Conservation (phyloP, 805 yeast species). For the Wickerhamiella occidentalis region DNA sequence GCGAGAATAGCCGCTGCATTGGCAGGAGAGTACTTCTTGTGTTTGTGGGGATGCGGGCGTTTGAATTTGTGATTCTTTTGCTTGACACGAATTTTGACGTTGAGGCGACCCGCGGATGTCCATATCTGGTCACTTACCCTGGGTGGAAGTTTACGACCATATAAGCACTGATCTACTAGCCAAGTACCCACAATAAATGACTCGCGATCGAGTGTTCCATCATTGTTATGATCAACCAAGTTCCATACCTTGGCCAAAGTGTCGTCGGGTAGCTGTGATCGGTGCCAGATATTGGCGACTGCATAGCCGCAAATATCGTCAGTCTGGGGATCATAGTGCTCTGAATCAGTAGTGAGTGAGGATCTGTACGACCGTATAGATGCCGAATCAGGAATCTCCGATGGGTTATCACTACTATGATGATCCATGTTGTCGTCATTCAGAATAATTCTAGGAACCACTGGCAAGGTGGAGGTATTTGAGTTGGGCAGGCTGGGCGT, state of each 20-base stretch:
- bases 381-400: not conserved
- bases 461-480: conserved; percentile 7
- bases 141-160: conserved; percentile 81
- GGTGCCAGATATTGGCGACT: conserved; percentile 66
- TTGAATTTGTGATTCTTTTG: conserved; percentile 14
- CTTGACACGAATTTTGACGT: conserved; percentile 29
- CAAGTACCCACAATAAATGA: conserved; percentile 96
- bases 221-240: conserved; percentile 41
- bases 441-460: conserved; percentile 6
- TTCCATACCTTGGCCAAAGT: conserved; percentile 54
- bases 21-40: not conserved
- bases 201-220: conserved; percentile 64
- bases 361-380: conserved; percentile 4
- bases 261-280: conserved; percentile 60
- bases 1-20: conserved; percentile 9
- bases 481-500: conserved; percentile 3
- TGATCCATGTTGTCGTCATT: not conserved
- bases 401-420: not conserved
- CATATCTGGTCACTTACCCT: conserved; percentile 57
- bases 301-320: conserved; percentile 44
- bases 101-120: conserved; percentile 51
- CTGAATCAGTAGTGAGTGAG: not conserved
- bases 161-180: conserved; percentile 90
- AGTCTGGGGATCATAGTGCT: conserved; percentile 2
- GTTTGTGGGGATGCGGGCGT: conserved; percentile 2